Base-by-base conservation (phyloP, 164 flowering plant species). In the Kalanchoe fedtschenkoi region DNA sequence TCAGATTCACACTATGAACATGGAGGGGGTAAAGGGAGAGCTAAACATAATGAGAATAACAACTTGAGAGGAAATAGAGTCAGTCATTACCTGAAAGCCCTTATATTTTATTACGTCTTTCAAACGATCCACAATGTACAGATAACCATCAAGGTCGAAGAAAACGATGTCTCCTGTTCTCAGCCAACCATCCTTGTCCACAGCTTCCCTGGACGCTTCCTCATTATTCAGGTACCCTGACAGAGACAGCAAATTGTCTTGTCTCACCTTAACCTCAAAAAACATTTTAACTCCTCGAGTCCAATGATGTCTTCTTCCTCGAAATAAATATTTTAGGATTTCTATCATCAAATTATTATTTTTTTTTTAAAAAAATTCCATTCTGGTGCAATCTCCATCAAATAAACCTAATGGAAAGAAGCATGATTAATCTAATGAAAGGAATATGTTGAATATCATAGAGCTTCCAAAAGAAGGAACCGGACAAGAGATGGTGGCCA, bases 71-170 rank as follows among this genome's bases (percentile, higher is more conserved):
- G 35, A 29, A 32, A 2, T 15, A 3, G 19, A 4, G 39, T 61
- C 55, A 22, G 11, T 19, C 6, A 26, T 14, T 69, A 89, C 97
- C 95, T 89, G 97, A 74, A 75, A 89, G 15, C 97, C 97, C 44
- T 87, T 91, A 77, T 82, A 91, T 62, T 91, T 88, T 62, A 91
- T 87, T 3, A 78, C 67, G 62, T 87, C 97, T 75, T 91, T 91
- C 66, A 89, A 60, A 1, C 95, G 88, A 64, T 87, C 95, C 54
- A 70, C 13, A 30, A 91, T 58, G 68, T 75, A 71, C 6, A 91
- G 55, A 68, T 77, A 83, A 1, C 89, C 95, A 69, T 91, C 92
- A 30, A 66, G 29, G 59, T 91, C 96, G 70, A 91, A 83, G 51
- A 72, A 76, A 19, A 64, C 89, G 61, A 91, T 73, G 60, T 91